Evolutionary conservation across 768 basidiomycete species (phyloP).

Genomic region (Crassisporium funariophilum): DNA sequence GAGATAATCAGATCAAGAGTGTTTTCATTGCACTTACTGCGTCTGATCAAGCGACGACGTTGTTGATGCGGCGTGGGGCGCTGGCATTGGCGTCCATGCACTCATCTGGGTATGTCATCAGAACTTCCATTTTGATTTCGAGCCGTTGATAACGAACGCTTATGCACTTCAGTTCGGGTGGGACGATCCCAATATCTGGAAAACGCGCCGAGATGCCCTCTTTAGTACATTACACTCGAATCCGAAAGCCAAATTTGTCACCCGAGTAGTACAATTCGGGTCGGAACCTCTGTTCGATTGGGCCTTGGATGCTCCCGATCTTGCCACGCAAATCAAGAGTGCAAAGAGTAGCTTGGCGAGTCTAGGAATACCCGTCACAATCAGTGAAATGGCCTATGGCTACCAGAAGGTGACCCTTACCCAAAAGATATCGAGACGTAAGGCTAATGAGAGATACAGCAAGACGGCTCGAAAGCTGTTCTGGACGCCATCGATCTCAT

Average conservation of each 20-base stretch:
- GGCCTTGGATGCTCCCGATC: slow-evolving; percentile 45
- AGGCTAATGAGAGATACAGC: too few relatives aligned
- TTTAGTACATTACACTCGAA: slow-evolving; percentile 57
- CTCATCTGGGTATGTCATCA: slow-evolving; percentile 65
- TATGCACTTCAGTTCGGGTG: slow-evolving; percentile 52
- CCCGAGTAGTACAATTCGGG: slow-evolving; percentile 67
- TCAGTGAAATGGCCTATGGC: slow-evolving; percentile 64
- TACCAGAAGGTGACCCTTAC: slow-evolving; percentile 43
- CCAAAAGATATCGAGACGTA: slow-evolving; percentile 30
- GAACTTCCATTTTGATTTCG: too few relatives aligned
- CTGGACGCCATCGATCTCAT: slow-evolving; percentile 64
- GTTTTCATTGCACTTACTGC: not conserved
- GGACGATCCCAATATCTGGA: slow-evolving; percentile 51
- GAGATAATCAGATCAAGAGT: slow-evolving; percentile 15
- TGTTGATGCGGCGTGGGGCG: slow-evolving; percentile 68
- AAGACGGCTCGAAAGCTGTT: slow-evolving; percentile 56
- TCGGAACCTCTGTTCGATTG: slow-evolving; percentile 65
- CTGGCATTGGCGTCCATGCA: slow-evolving; percentile 71
- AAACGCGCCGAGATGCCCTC: slow-evolving; percentile 52
- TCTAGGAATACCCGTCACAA: slow-evolving; percentile 61
- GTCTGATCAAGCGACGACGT: slow-evolving; percentile 48
- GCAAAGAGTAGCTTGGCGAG: slow-evolving; percentile 49
- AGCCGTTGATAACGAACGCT: too few relatives aligned
- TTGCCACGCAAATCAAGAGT: slow-evolving; percentile 49
- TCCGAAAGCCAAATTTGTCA: slow-evolving; percentile 61